phyloP scores from a whole-genome alignment of 805 yeast species.

The Helenozyma baotianmanensis region DNA sequence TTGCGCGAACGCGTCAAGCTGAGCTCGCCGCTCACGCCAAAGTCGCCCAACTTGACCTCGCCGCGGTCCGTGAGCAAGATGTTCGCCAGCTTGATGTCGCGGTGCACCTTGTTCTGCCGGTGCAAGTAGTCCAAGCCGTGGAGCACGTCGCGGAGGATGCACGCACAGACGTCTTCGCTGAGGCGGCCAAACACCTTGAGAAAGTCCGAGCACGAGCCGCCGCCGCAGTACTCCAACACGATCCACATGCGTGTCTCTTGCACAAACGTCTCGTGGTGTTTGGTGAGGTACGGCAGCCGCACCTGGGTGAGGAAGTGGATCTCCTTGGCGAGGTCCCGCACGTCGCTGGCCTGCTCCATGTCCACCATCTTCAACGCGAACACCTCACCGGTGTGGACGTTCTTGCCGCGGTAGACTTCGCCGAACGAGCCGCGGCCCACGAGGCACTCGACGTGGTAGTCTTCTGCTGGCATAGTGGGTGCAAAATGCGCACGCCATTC shows the following conservation, averaged over 20 bases:
- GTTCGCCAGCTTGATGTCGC: conserved; percentile 90
- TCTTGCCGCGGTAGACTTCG: conserved; percentile 65
- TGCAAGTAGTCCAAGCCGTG: conserved; percentile 77
- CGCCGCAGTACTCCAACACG: conserved; percentile 93
- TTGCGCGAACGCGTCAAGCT: conserved; percentile 47
- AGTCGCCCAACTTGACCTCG: conserved; percentile 78
- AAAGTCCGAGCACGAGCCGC: conserved; percentile 83
- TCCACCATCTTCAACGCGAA: conserved; percentile 89
- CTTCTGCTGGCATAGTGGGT: conserved; percentile 13
- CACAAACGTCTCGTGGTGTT: conserved; percentile 55
- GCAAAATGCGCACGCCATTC: neutral
- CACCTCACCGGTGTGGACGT: conserved; percentile 26
- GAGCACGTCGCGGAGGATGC: conserved; percentile 57
- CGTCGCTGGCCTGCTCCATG: conserved; percentile 70
- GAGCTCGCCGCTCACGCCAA: conserved; percentile 88
- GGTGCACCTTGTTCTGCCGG: conserved; percentile 68
- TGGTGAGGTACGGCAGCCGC: conserved; percentile 53
- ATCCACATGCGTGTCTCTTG: conserved; percentile 75
- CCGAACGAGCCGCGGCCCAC: conserved; percentile 85
- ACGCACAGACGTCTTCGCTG: conserved; percentile 47
- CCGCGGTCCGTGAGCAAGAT: conserved; percentile 70
- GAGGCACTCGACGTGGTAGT: conserved; percentile 12
- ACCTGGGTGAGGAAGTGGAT: conserved; percentile 52
- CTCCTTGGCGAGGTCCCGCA: conserved; percentile 68
- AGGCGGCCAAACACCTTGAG: conserved; percentile 51